Percentiles rank a stretch among this genome's conserved stretches.
Evolutionary conservation across 2,329 filamentous ascomycete genomes (phyloP).

Genomic region (Dothideomycetes sp.): DNA sequence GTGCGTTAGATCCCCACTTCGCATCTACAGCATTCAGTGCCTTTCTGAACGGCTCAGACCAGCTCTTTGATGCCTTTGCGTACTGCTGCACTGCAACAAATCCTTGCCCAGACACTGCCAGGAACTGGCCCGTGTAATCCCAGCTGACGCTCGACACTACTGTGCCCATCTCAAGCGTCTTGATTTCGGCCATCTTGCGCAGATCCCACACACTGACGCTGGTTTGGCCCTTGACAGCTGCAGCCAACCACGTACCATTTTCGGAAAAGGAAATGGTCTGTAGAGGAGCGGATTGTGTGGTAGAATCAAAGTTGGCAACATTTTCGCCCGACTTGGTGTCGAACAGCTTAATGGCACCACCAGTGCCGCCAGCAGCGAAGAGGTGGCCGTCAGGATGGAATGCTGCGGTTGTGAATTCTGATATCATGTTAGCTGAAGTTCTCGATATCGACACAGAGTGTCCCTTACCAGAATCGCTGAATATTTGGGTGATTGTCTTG

Average conservation of each 20-base stretch:
- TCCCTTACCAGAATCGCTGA: conserved; percentile 64
- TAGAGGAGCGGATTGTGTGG: conserved; percentile 46
- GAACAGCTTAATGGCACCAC: conserved; percentile 78
- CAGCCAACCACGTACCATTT: conserved; percentile 92
- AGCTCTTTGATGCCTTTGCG: conserved; percentile 73
- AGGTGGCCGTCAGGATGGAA: conserved; percentile 98
- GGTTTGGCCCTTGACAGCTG: conserved; percentile 64
- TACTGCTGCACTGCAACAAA: conserved; percentile 86
- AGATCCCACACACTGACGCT: conserved; percentile 83
- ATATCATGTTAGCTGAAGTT: conserved; percentile 18
- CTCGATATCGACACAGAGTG: conserved; percentile 2
- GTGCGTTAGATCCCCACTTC: conserved; percentile 66
- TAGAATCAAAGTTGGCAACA: conserved; percentile 58
- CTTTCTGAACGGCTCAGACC: conserved; percentile 75
- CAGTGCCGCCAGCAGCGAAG: conserved; percentile 69
- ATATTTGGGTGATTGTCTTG: conserved; percentile 65
- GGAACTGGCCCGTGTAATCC: conserved; percentile 93
- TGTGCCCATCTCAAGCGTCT: conserved; percentile 76
- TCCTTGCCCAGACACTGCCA: conserved; percentile 68
- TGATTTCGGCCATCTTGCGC: conserved; percentile 70
- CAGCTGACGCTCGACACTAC: conserved; percentile 67
- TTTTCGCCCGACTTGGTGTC: conserved; percentile 70
- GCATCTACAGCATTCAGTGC: conserved; percentile 63
- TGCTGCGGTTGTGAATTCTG: conserved; percentile 63
- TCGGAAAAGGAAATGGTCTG: conserved; percentile 79